Conservation (phyloP, 192 early-diverging fungal species). For the Diversispora epigaea region DNA sequence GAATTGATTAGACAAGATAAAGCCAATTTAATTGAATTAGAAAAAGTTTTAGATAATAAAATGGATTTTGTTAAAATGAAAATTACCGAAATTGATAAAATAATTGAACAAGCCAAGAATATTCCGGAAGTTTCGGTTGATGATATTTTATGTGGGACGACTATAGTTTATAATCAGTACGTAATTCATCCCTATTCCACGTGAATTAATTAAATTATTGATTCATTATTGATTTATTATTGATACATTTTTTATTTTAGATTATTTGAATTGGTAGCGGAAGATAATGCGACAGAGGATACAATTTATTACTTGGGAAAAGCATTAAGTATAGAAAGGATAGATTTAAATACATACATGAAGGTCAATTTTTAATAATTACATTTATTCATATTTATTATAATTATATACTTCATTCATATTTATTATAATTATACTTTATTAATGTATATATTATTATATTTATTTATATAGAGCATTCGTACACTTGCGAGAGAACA, state of each 20-base stretch:
- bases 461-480: conserved; percentile 51
- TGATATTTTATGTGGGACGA: conserved; percentile 58
- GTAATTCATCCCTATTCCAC: no score
- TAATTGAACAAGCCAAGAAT: conserved; percentile 49
- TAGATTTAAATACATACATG: conserved; percentile 75
- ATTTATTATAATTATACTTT: not conserved
- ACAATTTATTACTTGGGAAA: conserved; percentile 78
- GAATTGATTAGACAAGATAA: conserved; percentile 61
- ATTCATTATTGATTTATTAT: not conserved
- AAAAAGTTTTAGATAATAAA: conserved; percentile 64
- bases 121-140: conserved; percentile 67
- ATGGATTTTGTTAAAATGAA: conserved; percentile 64
- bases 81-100: conserved; percentile 55
- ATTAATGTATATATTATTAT: conserved; percentile 20
- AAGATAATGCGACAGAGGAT: conserved; percentile 88
- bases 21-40: conserved; percentile 51
- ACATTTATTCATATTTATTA: not conserved
- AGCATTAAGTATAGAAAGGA: conserved; percentile 73
- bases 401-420: not conserved
- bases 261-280: conserved; percentile 82
- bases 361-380: conserved; percentile 50
- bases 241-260: conserved; percentile 44
- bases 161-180: conserved; percentile 71
- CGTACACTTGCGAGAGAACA: conserved; percentile 82
- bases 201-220: no score